These are phyloP conservation scores for Tardiomyces depauwii DNA, from an alignment of 1,139 yeast species.

Conservation along the genomic window DNA sequence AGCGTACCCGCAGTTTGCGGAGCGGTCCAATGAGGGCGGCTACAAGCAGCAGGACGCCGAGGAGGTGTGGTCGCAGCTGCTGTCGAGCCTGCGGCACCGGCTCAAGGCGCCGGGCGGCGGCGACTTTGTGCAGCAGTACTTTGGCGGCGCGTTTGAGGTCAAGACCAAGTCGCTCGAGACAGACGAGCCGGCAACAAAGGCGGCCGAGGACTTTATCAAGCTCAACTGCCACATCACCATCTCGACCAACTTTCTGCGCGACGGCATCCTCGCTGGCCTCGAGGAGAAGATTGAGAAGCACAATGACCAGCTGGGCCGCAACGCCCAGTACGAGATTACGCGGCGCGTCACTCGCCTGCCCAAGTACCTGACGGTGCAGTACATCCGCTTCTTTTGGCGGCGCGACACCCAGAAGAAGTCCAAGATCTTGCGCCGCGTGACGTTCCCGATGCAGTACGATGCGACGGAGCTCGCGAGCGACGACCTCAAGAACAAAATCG, in stretches of 20 bases:
- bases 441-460: conserved; percentile 89
- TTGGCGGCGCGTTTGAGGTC: conserved; percentile 55
- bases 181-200: conserved; percentile 36
- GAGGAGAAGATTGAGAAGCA: conserved; percentile 69
- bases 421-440: conserved; percentile 85
- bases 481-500: conserved; percentile 52
- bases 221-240: conserved; percentile 82
- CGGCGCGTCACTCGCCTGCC: conserved; percentile 75
- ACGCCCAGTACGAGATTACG: conserved; percentile 58
- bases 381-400: conserved; percentile 93
- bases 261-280: conserved; percentile 69
- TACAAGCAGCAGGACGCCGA: conserved; percentile 97
- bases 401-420: conserved; percentile 84
- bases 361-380: conserved; percentile 78
- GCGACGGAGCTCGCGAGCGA: conserved; percentile 77
- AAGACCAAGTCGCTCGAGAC: conserved; percentile 49
- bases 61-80: conserved; percentile 79
- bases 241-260: conserved; percentile 77
- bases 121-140: conserved; percentile 40
- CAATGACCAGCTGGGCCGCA: conserved; percentile 55
- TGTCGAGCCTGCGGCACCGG: conserved; percentile 37
- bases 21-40: conserved; percentile 51
- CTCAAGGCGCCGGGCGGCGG: conserved; percentile 7
- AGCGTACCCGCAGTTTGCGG: conserved; percentile 81
- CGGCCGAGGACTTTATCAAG: conserved; percentile 52